Evolutionary conservation across 305 asterid genomes (phyloP).

Genomic region (Solanum hybrid): DNA sequence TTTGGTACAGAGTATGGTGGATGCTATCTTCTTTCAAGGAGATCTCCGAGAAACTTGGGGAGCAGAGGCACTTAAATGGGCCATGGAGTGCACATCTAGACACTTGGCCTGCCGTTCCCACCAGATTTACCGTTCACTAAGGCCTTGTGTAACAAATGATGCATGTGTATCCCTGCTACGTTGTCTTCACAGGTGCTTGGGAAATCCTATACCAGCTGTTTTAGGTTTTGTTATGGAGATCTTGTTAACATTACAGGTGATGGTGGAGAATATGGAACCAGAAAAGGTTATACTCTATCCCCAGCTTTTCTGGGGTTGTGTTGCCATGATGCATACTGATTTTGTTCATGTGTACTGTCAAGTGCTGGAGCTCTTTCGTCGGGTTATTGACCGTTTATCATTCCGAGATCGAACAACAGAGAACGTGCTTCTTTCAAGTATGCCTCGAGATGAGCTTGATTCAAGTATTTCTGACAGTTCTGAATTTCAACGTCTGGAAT

Average conservation of each 20-base stretch:
- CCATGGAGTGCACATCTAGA: conserved; percentile 98
- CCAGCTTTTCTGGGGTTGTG: conserved; percentile 99
- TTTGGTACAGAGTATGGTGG: conserved; percentile 99
- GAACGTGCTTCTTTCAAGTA: conserved; percentile 96
- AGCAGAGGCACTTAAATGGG: conserved; percentile 97
- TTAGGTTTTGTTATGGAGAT: conserved; percentile 97
- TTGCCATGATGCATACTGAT: conserved; percentile 98
- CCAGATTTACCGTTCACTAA: conserved; percentile 95
- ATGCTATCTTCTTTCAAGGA: conserved; percentile 96
- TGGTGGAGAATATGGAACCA: conserved; percentile 99
- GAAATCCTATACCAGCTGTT: conserved; percentile 87
- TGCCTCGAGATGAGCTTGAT: conserved; percentile 90
- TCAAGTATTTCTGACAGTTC: conserved; percentile 39
- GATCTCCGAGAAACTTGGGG: conserved; percentile 99
- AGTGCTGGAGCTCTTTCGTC: conserved; percentile 92
- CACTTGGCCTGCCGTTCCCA: conserved; percentile 99
- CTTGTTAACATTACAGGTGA: conserved; percentile 84
- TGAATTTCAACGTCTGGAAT: conserved; percentile 63
- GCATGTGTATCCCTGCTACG: conserved; percentile 96
- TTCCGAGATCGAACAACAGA: conserved; percentile 94
- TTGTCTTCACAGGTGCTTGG: conserved; percentile 91
- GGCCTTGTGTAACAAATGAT: conserved; percentile 87
- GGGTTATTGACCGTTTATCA: conserved; percentile 82
- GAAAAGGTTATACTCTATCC: conserved; percentile 95
- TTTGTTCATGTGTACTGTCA: conserved; percentile 96